phyloP scores from a whole-genome alignment of 164 flowering plant species.

The Chimonanthus salicifolius region DNA sequence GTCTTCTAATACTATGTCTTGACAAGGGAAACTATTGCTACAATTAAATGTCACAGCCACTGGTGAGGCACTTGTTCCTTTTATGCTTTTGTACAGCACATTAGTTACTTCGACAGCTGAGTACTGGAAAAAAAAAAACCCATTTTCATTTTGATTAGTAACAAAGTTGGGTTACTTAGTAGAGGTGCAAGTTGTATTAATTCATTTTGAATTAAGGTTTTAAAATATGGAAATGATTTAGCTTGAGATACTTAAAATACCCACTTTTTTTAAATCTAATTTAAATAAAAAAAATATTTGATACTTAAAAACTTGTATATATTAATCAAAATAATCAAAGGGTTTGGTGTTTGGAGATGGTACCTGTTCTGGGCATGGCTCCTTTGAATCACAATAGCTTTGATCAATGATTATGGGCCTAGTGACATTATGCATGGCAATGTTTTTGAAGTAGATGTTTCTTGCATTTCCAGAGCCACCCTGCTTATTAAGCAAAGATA shows the following conservation, averaged over 20 bases:
- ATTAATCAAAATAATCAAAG: neutral
- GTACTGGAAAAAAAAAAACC: conserved; percentile 11
- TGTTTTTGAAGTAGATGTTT: conserved; percentile 34
- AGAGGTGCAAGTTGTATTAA: too few species aligned
- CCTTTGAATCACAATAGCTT: conserved; percentile 39
- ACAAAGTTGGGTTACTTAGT: neutral
- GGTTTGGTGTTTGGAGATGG: neutral
- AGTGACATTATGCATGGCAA: conserved; percentile 36
- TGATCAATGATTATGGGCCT: conserved; percentile 52
- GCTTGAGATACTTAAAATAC: too few species aligned
- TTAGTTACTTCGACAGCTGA: conserved; percentile 43
- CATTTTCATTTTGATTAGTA: conserved; percentile 1
- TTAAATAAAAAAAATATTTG: too few species aligned
- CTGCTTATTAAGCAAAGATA: conserved; percentile 17
- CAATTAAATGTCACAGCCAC: conserved; percentile 38
- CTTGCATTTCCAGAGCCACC: conserved; percentile 49
- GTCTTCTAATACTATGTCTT: conserved; percentile 28
- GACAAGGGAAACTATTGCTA: conserved; percentile 36
- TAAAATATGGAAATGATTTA: too few species aligned
- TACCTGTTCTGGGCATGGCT: conserved; percentile 39
- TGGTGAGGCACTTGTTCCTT: conserved; percentile 39
- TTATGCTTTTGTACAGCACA: conserved; percentile 34
- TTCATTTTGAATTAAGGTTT: too few species aligned
- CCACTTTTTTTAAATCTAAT: too few species aligned
- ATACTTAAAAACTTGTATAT: too few species aligned